These are phyloP conservation scores for Falciphora oryzae DNA, from an alignment of 2,329 filamentous ascomycete genomes.

Conservation along the genomic window DNA sequence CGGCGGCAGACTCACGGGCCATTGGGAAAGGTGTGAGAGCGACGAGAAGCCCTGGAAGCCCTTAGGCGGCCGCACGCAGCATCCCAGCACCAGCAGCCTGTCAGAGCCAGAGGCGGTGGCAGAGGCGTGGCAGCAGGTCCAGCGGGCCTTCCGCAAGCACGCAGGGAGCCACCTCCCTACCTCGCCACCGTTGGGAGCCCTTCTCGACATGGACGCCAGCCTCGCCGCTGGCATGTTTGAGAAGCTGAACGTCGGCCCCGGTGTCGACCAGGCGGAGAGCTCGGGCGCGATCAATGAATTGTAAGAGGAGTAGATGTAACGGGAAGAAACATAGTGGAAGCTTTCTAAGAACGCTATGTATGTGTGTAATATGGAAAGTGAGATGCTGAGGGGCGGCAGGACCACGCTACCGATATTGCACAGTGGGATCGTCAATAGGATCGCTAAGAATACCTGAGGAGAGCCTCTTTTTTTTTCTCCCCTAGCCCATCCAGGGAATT, in stretches of 20 bases:
- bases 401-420: not conserved
- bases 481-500: not conserved
- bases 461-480: not conserved
- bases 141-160: not conserved
- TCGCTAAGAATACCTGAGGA: not conserved
- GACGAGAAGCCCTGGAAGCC: slow-evolving; percentile 11
- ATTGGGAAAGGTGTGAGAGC: slow-evolving; percentile 9
- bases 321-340: not conserved
- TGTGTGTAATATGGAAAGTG: not conserved
- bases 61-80: not conserved
- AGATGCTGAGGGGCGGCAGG: not conserved
- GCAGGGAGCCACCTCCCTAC: not conserved
- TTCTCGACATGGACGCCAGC: not conserved
- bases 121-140: not conserved
- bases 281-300: no score
- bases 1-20: not conserved
- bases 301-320: not conserved
- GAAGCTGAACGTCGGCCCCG: not conserved
- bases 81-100: not conserved
- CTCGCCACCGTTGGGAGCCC: not conserved
- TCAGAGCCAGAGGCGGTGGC: not conserved
- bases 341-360: not conserved
- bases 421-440: not conserved
- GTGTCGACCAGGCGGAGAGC: no score
- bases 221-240: not conserved